phyloP scores from a whole-genome alignment of 1,284 basidiomycete species.

The Vanrija pseudolonga region DNA sequence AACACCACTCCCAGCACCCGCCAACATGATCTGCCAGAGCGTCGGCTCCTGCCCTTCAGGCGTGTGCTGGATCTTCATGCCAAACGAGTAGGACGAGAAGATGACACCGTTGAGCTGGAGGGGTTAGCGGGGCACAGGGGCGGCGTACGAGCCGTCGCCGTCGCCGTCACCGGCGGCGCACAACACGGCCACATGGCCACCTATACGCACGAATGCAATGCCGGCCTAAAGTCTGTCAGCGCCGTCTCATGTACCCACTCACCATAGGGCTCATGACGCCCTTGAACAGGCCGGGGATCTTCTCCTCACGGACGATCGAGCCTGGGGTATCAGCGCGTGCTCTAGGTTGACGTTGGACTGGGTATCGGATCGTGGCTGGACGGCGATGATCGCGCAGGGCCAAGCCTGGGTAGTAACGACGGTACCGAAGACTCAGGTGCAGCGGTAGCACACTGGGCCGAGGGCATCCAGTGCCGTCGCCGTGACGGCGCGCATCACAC shows the following conservation, averaged over 20 bases:
- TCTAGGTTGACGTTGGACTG: no score
- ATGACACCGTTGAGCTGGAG: constrained; percentile 48
- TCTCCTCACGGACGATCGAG: constrained; percentile 40
- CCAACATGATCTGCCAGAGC: constrained; percentile 62
- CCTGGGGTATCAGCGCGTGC: not conserved
- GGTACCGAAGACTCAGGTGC: no score
- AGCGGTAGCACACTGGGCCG: no score
- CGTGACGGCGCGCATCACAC: no score
- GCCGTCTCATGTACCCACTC: constrained; percentile 3
- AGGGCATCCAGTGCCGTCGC: no score
- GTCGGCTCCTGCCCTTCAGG: constrained; percentile 22
- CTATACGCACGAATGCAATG: constrained; percentile 40
- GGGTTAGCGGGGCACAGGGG: not conserved
- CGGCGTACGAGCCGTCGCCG: not conserved
- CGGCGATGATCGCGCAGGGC: no score
- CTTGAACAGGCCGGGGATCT: constrained; percentile 43
- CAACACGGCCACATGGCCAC: no score
- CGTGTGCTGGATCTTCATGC: constrained; percentile 39
- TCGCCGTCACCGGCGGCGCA: not conserved
- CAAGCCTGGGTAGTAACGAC: no score
- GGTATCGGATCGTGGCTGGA: no score
- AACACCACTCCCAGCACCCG: constrained; percentile 72
- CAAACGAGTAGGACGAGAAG: constrained; percentile 48
- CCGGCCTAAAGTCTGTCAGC: constrained; percentile 31
- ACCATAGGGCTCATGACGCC: constrained; percentile 50